Base-by-base conservation (phyloP, 352 stramenopile genomes). In the Phytophthora multivora region DNA sequence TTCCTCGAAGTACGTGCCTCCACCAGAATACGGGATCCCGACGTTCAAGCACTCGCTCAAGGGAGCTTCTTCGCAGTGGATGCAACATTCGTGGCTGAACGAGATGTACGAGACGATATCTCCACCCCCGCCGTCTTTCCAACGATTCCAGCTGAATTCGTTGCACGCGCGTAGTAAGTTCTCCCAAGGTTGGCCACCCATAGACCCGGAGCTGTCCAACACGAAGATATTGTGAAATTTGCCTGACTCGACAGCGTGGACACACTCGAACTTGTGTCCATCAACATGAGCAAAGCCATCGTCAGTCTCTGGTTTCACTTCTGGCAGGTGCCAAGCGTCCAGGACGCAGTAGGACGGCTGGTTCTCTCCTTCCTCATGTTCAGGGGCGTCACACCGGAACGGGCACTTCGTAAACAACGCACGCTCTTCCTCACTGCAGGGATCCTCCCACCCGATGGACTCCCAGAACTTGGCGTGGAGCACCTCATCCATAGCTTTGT, bases 261-360 rank as follows among this genome's bases (percentile, higher is more conserved):
- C 51, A 33, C 71, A 83, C 42, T 59, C 49, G 30, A 83, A 80
- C 30, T 73, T 61, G 57, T 79, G 73, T 0, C 73, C 73, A 26
- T 64, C 35, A 0, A 70, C 8, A 31, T 70, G 62, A 2, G 64
- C 39, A 39, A 69, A 73, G 0, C 52, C 57, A 10, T 62, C 60
- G 25, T 86, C 77, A 7, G 47, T 69, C 7, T 67, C 46, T 38
- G 83, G 83, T 56, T 87, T 86, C 10, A 75, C 42, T 30, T 84
- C 78, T 6, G 51, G 54, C 9, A 16, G 33, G 16, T 83, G 71
- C 68, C 71, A 83, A 23, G 64, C 68, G 3, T 74, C 41, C 15
- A 78, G 47, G 0, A 73, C 35, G 12, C 69, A 68, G 19, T 75
- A 75, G 13, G 62, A 77, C 23, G 64, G 56, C 23, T 30, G 0